Conservation (phyloP, 2,329 filamentous ascomycete species). For the Pseudocercospora musae region DNA sequence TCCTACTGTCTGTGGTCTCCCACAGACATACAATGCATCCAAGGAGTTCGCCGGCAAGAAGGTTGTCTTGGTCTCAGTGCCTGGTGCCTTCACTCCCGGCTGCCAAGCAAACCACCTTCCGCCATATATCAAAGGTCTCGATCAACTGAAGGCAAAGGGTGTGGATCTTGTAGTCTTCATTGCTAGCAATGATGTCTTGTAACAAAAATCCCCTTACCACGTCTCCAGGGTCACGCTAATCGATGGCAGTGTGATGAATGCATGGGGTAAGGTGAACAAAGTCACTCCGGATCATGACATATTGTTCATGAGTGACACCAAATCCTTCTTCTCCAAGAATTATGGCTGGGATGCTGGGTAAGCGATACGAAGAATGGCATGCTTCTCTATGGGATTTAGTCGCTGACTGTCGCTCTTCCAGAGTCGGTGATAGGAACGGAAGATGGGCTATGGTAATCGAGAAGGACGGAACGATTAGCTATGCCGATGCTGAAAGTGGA, state of each 20-base stretch:
- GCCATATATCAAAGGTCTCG: slow-evolving; percentile 70
- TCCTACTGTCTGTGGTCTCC: slow-evolving; percentile 74
- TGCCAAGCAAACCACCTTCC: slow-evolving; percentile 80
- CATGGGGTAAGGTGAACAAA: slow-evolving; percentile 72
- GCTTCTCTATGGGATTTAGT: background rate
- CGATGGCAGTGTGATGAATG: slow-evolving; percentile 53
- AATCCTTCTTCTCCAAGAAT: slow-evolving; percentile 70
- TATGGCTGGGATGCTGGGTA: slow-evolving; percentile 68
- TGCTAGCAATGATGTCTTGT: slow-evolving; percentile 83
- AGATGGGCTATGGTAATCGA: slow-evolving; percentile 77
- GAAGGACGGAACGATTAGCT: slow-evolving; percentile 75
- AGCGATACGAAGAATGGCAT: slow-evolving; percentile 58
- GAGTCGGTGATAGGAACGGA: slow-evolving; percentile 64
- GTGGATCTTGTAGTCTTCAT: slow-evolving; percentile 80
- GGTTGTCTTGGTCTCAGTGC: slow-evolving; percentile 66
- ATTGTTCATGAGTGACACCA: slow-evolving; percentile 73
- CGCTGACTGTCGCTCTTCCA: background rate
- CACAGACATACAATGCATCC: slow-evolving; percentile 74
- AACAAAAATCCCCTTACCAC: slow-evolving; percentile 70
- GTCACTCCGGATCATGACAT: slow-evolving; percentile 69
- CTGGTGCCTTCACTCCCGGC: slow-evolving; percentile 71
- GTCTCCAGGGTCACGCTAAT: background rate
- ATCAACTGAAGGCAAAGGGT: slow-evolving; percentile 71
- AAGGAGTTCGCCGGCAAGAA: slow-evolving; percentile 71
- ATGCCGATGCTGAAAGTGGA: slow-evolving; percentile 69